Percentiles rank a stretch among this genome's conserved stretches.
Conservation (phyloP, 139 green algal genomes). For the Chlamydomonas incerta region DNA sequence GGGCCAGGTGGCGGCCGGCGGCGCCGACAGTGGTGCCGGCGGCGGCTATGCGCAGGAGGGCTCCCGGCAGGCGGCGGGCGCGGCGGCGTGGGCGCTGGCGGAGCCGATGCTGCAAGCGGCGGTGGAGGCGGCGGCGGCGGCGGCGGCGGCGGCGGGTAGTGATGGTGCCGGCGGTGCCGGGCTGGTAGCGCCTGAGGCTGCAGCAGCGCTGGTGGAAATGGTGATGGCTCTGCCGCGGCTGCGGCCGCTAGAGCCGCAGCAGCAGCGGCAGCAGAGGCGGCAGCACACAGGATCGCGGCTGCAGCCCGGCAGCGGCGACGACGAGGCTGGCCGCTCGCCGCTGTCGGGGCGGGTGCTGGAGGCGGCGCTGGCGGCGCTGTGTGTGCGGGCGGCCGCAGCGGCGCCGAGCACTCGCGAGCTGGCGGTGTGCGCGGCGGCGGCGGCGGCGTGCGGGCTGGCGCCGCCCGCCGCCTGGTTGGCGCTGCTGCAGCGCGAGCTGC, state of each 20-base stretch:
- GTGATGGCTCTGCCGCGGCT: slow-evolving; percentile 6
- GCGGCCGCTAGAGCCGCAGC: too few species aligned
- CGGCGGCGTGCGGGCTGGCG: neutral
- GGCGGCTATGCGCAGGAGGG: neutral
- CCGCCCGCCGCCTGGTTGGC: slow-evolving; percentile 4
- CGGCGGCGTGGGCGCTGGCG: neutral
- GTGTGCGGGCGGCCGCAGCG: neutral
- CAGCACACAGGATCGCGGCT: too few species aligned
- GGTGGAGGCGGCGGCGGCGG: neutral
- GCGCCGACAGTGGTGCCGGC: neutral
- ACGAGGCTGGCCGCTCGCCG: too few species aligned
- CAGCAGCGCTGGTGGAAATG: neutral
- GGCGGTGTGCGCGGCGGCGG: slow-evolving; percentile 5
- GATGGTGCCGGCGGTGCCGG: too few species aligned
- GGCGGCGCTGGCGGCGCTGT: neutral
- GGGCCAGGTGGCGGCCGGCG: neutral
- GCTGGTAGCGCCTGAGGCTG: neutral
- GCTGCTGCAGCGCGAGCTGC: slow-evolving; percentile 19
- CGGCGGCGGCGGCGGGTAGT: neutral
- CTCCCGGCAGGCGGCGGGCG: neutral
- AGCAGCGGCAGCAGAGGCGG: too few species aligned
- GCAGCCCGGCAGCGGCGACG: too few species aligned
- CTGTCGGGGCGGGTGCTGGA: neutral
- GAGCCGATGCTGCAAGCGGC: slow-evolving; percentile 10
- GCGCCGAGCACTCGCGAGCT: neutral